These are phyloP conservation scores for Hymenoscyphus repandus DNA, from an alignment of 2,329 filamentous ascomycete species.

Conservation along the genomic window DNA sequence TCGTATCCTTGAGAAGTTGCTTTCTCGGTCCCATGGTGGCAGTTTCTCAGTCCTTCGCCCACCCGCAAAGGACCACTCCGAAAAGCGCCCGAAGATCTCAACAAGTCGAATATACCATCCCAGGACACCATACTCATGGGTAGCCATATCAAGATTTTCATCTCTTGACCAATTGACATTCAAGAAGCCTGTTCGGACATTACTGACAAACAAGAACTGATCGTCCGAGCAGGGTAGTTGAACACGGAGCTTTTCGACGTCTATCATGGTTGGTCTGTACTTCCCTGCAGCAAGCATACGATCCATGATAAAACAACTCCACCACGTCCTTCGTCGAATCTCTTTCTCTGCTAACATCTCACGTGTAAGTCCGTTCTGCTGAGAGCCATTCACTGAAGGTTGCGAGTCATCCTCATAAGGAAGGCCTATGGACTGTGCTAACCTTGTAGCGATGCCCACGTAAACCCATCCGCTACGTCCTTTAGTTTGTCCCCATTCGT, in stretches of 20 bases:
- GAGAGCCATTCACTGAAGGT: slow-evolving; percentile 26
- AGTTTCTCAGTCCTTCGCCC: slow-evolving; percentile 44
- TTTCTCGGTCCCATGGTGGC: slow-evolving; percentile 55
- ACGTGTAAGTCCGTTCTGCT: slow-evolving; percentile 21
- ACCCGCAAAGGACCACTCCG: slow-evolving; percentile 47
- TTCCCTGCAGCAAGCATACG: slow-evolving; percentile 62
- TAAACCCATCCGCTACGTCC: slow-evolving; percentile 62
- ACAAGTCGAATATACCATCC: slow-evolving; percentile 52
- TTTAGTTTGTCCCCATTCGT: slow-evolving; percentile 64
- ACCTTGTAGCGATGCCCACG: slow-evolving; percentile 52
- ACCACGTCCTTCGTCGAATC: slow-evolving; percentile 64
- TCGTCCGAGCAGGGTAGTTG: slow-evolving; percentile 64
- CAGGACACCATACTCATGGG: slow-evolving; percentile 31
- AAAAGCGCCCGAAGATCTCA: slow-evolving; percentile 54
- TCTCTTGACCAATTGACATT: slow-evolving; percentile 36
- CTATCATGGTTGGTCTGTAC: slow-evolving; percentile 54
- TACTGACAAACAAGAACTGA: slow-evolving; percentile 56
- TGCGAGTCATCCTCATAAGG: slow-evolving; percentile 46
- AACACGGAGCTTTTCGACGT: slow-evolving; percentile 54
- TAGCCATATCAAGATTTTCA: slow-evolving; percentile 34
- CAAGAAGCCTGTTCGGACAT: slow-evolving; percentile 49
- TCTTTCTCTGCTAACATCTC: slow-evolving; percentile 53
- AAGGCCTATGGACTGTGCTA: slow-evolving; percentile 57
- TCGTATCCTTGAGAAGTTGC: slow-evolving; percentile 50
- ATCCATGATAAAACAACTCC: slow-evolving; percentile 69